phyloP scores from a whole-genome alignment of 208 protist genomes.

The Leishmania turanica region DNA sequence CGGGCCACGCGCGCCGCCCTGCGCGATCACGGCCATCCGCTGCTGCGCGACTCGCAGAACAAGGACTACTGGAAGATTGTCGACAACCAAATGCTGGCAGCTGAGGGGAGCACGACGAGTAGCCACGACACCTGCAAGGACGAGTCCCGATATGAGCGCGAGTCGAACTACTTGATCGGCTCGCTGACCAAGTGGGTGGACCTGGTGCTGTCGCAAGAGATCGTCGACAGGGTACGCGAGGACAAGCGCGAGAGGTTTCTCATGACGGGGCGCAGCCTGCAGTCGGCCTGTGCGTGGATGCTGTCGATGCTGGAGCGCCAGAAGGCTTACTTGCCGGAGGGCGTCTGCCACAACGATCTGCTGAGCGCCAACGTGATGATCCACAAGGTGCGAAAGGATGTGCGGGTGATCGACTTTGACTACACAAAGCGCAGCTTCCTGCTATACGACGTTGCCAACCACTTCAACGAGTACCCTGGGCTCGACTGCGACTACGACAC shows the following conservation, averaged over 20 bases:
- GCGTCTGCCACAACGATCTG: constrained; percentile 92
- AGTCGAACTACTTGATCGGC: constrained; percentile 81
- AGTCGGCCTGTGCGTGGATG: constrained; percentile 52
- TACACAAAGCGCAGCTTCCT: constrained; percentile 89
- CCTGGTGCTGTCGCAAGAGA: constrained; percentile 52
- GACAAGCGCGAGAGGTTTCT: constrained; percentile 59
- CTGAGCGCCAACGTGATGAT: constrained; percentile 93
- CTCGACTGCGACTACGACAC: constrained; percentile 87
- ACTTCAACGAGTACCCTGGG: constrained; percentile 93
- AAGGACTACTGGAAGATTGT: constrained; percentile 34
- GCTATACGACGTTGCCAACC: constrained; percentile 92
- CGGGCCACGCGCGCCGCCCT: constrained; percentile 65
- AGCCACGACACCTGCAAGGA: constrained; percentile 1
- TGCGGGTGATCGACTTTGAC: constrained; percentile 95
- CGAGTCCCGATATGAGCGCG: constrained; percentile 61
- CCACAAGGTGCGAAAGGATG: constrained; percentile 37
- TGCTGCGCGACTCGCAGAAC: constrained; percentile 44
- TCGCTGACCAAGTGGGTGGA: constrained; percentile 76
- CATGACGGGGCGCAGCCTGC: constrained; percentile 36
- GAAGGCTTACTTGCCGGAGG: constrained; percentile 47
- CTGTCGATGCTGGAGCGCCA: constrained; percentile 37
- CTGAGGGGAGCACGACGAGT: neutral
- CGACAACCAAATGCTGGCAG: constrained; percentile 13
- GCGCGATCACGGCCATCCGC: constrained; percentile 40
- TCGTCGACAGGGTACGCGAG: constrained; percentile 53